A percentile compares a stretch with the other conserved stretches of the same genome.
These are phyloP conservation scores for Chaetomium sp. DNA, from an alignment of 2,329 filamentous ascomycete species.

Conservation along the genomic window DNA sequence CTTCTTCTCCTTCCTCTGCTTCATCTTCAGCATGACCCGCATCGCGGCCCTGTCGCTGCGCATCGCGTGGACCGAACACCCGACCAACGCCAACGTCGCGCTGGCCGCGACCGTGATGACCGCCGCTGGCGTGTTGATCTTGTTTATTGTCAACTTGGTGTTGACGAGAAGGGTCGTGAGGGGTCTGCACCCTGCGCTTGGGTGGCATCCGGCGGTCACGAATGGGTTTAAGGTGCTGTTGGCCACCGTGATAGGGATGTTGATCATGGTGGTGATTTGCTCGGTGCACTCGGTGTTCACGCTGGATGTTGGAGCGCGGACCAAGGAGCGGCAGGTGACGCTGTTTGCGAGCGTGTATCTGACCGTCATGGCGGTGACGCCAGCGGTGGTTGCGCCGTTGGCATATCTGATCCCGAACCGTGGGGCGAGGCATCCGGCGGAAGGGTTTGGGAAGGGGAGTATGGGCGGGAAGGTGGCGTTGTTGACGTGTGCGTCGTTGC, in stretches of 20 bases:
- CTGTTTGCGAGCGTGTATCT: slow-evolving; percentile 57
- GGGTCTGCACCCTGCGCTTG: slow-evolving; percentile 61
- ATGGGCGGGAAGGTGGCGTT: slow-evolving; percentile 60
- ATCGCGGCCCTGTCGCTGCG: slow-evolving; percentile 45
- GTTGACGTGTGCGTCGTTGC: slow-evolving; percentile 48
- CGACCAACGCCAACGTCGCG: slow-evolving; percentile 35
- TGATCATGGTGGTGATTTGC: slow-evolving; percentile 34
- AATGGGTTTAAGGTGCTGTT: slow-evolving; percentile 47
- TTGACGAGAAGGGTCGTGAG: slow-evolving; percentile 69
- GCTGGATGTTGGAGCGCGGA: slow-evolving; percentile 42
- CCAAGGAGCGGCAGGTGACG: slow-evolving; percentile 56
- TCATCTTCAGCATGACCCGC: slow-evolving; percentile 53
- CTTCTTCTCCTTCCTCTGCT: slow-evolving; percentile 49
- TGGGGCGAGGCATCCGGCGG: slow-evolving; percentile 28
- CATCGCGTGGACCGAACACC: slow-evolving; percentile 45
- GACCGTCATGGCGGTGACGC: slow-evolving; percentile 60
- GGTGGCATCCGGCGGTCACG: slow-evolving; percentile 54
- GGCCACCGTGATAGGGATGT: slow-evolving; percentile 41
- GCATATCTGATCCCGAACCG: slow-evolving; percentile 22
- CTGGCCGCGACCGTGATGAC: slow-evolving; percentile 64
- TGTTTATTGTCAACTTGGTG: slow-evolving; percentile 73
- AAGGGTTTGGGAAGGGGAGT: slow-evolving; percentile 60
- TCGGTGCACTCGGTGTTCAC: slow-evolving; percentile 64
- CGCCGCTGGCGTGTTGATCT: slow-evolving; percentile 63
- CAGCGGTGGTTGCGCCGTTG: slow-evolving; percentile 47